Base-by-base conservation (phyloP, 2,329 filamentous ascomycete genomes). In the Botrytis sinoallii region DNA sequence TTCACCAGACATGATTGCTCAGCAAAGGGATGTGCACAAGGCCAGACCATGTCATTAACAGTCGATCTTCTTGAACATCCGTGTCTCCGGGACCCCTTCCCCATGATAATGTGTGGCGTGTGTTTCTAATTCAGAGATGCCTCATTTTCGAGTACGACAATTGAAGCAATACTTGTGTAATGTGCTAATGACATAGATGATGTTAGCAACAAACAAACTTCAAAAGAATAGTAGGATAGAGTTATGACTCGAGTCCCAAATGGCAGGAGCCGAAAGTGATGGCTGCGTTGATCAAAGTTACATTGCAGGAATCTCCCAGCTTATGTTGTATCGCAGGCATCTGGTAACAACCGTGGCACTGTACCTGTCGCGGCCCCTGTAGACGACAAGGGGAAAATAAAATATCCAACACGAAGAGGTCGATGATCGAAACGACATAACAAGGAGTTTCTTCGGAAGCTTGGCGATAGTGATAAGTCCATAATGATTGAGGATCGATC, bases 301-400 rank as follows among this genome's bases (percentile, higher is more conserved):
- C 38, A 57, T 57, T 57, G 35, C 48, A 46, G 40, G 20, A 22
- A 46, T 46, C 14, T 57, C 18, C 16, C 52, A 57, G 52, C 52
- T 42, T 4, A 2, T n/a, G 35, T 68, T 22, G 48, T 25, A 57
- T 42, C 8, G 22, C 18, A 42, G 65, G 32, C 18, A 44, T 29
- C 10, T 67, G 66, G 35, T 40, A 42, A n/a, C 44, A 32, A 52
- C 48, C 48, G 48, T 55, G 48, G 48, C 48, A 55, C 48, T 68
- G 35, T 68, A n/a, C 32, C 20, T 52, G 29, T 71, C 32, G 16
- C 40, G 40, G 29, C 69, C 69, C 69, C 42, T 48, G 69, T 65
- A 35, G 16, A 5, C 25, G 60, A 65, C 69, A 52, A 18, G 59
- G 59, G 60, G 60, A 29, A 32, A 44, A 52, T 55, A 4, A 65